Evolutionary conservation across 306 rosid genomes (phyloP), one percentile per base, ranked within the genome.

Genomic region (Quercus mongolica): DNA sequence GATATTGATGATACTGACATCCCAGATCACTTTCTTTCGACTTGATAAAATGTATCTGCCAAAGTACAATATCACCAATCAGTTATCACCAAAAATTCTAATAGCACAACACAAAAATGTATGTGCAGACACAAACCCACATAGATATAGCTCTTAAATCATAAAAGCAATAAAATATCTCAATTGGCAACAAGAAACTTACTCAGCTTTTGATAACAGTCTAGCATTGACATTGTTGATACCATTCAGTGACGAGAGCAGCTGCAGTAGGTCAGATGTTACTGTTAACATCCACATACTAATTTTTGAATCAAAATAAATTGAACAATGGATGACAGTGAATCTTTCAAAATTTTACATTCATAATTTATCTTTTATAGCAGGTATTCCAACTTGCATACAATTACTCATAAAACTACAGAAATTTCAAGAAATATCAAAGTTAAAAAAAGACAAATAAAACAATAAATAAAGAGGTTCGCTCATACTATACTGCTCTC

Each of bases 171-270:
- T 9, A 46, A 38, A 83, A 68, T 44, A 75, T 64, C 72, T 81
- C 12, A 46, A 69, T 61, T 68, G 41, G 65, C 77, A 46, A 77
- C 69, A 86, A 70, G 69, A 77, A 78, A 76, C 95, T 76, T 90
- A 95, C 99, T 92, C 92, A 52, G 89, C 91, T 84, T 95, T 95
- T 74, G 94, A 92, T 46, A 79, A 44, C 74, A 92, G 81, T 70
- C 99, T 87, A 72, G 84, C 81, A n/a, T 83, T 72, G 71, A 80
- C 85, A 87, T 88, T 81, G 81, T 84, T 86, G 73, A 95, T 88
- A 83, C 92, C 90, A 85, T 92, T 85, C 75, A 92, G 80, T 19
- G 98, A 91, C 28, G 84, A 82, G 49, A 95, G 91, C 71, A 92
- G 90, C 99, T 95, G 90, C 80, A 83, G 31, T 30, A 61, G 18